Evolutionary conservation across 768 basidiomycete species (phyloP), one percentile per base, ranked within the genome.

Genomic region (Tubosaeta sp.): DNA sequence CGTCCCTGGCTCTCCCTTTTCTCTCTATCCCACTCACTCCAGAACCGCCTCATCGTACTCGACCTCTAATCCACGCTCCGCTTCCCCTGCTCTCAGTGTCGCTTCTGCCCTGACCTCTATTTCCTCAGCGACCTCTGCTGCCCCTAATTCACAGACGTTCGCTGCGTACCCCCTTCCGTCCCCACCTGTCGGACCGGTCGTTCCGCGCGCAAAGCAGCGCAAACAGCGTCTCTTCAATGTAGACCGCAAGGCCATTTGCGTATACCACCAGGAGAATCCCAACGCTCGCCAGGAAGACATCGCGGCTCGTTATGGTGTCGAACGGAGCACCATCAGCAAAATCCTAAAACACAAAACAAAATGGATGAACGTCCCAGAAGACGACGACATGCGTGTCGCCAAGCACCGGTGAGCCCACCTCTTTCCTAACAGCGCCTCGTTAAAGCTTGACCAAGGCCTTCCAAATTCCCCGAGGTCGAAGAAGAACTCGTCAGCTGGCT

Each of bases 271-370:
- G 48, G 71, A 82, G 4, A 73, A 89, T 61, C 87, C 86, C 0
- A 79, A 80, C 48, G 75, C 81, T 17, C 81, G 87, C 53, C 92
- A 95, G 67, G 90, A 93, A 63, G 88, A 91, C 64, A 91, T 95
- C 59, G 92, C 86, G 5, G 73, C 74, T 11, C 71, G 73, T 31
- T 94, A 86, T 65, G 80, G 81, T 46, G 86, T 93, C 54, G 92
- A 95, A 64, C 83, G 92, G 48, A 93, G 90, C 71, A 95, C 92
- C n/a, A 86, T 95, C 68, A 89, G 87, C 71, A 94, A 95, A 72
- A 93, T 92, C 56, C 76, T 94, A 58, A 93, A 93, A 69, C 73
- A 86, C 63, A 91, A 88, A 69, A 76, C 77, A n/a, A 81, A 83
- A 57, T 95, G 91, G 91, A 72, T 93, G 64, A 83, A 78, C 58